phyloP scores from a whole-genome alignment of 2,329 filamentous ascomycete species.

The Fusarium euwallaceae region DNA sequence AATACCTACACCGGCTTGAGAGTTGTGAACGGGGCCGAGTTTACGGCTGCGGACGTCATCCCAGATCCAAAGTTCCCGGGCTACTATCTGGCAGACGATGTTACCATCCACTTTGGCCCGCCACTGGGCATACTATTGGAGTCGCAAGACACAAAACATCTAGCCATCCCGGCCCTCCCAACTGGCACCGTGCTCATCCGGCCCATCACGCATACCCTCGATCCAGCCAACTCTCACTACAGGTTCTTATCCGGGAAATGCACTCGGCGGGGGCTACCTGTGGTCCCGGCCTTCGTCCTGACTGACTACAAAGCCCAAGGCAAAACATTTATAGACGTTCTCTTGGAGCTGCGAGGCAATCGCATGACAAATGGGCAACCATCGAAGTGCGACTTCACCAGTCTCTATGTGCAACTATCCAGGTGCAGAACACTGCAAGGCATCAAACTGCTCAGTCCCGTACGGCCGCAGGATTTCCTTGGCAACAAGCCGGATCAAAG shows the following conservation, averaged over 20 bases:
- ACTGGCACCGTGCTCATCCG: conserved; percentile 3
- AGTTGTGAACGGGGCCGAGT: conserved; percentile 26
- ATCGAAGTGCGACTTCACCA: conserved; percentile 8
- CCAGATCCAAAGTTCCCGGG: conserved; percentile 23
- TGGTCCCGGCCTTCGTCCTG: neutral
- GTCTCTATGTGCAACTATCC: conserved; percentile 13
- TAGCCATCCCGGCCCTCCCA: conserved; percentile 3
- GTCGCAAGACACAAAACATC: conserved; percentile 13
- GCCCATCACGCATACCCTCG: neutral
- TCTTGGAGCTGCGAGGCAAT: conserved; percentile 17
- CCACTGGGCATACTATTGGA: conserved; percentile 23
- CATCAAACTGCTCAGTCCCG: conserved; percentile 11
- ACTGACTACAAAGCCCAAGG: conserved; percentile 5
- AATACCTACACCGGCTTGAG: conserved; percentile 29
- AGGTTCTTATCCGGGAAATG: conserved; percentile 3
- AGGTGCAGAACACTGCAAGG: conserved; percentile 7
- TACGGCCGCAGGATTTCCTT: conserved; percentile 14
- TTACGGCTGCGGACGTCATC: conserved; percentile 21
- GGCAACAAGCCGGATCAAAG: conserved; percentile 14
- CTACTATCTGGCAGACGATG: conserved; percentile 16
- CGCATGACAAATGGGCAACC: conserved; percentile 11
- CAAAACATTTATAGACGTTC: conserved; percentile 15
- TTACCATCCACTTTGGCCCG: conserved; percentile 23
- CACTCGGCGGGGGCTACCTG: neutral
- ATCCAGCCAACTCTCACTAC: neutral